phyloP scores from a whole-genome alignment of 192 early-diverging fungal genomes.

The Coemansia sp. region DNA sequence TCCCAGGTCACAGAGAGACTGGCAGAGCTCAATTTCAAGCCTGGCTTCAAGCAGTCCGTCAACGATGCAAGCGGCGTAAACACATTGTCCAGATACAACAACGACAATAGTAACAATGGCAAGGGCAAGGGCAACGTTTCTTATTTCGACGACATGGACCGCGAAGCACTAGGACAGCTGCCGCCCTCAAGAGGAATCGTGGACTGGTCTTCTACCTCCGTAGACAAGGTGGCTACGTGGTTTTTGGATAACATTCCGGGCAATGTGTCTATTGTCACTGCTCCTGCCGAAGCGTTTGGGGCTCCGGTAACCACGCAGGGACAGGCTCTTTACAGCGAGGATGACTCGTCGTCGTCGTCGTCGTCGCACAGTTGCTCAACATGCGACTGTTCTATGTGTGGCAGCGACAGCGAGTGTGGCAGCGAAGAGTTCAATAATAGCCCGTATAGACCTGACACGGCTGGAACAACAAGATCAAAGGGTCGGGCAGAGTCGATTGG shows the following conservation, averaged over 20 bases:
- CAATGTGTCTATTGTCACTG: slow-evolving; percentile 41
- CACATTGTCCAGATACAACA: not conserved
- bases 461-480: not conserved
- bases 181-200: slow-evolving; percentile 47
- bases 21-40: slow-evolving; percentile 25
- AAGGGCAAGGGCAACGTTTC: not conserved
- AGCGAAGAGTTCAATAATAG: not conserved
- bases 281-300: slow-evolving; percentile 34
- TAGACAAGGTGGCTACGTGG: slow-evolving; percentile 54
- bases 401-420: slow-evolving; percentile 10
- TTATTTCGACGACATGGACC: slow-evolving; percentile 24
- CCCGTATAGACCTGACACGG: not conserved
- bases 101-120: not conserved
- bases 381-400: slow-evolving; percentile 45
- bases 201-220: slow-evolving; percentile 44
- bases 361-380: slow-evolving; percentile 28
- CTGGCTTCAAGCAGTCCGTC: slow-evolving; percentile 3
- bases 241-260: slow-evolving; percentile 56
- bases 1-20: slow-evolving; percentile 52
- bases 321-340: slow-evolving; percentile 23
- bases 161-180: slow-evolving; percentile 19
- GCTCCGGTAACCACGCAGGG: slow-evolving; percentile 24
- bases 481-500: not conserved
- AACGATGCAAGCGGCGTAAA: not conserved
- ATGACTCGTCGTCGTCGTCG: slow-evolving; percentile 14